Evolutionary conservation across 805 yeast species (phyloP).

Genomic region (Hanseniaspora valbyensis): DNA sequence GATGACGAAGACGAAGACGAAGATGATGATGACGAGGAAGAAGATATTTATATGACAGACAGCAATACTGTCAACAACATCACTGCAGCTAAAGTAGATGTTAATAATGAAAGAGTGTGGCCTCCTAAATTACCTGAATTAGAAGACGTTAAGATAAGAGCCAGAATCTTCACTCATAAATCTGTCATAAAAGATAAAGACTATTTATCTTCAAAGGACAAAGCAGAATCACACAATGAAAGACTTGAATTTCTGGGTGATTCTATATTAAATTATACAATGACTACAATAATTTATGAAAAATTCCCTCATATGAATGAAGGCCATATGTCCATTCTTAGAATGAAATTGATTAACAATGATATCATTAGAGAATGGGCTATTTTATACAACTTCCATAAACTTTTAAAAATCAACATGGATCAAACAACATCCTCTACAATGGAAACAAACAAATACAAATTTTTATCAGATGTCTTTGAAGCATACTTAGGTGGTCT

Average conservation of each 20-base stretch:
- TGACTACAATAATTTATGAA: constrained; percentile 55
- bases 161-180: constrained; percentile 71
- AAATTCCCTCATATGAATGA: constrained; percentile 62
- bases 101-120: constrained; percentile 26
- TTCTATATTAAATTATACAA: constrained; percentile 62
- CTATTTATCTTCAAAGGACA: constrained; percentile 46
- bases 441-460: constrained; percentile 45
- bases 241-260: constrained; percentile 86
- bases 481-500: constrained; percentile 92
- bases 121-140: constrained; percentile 68
- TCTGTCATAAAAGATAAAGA: constrained; percentile 53
- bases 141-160: constrained; percentile 43
- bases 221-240: constrained; percentile 62
- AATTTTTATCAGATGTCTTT: constrained; percentile 79
- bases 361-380: constrained; percentile 63
- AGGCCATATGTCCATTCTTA: constrained; percentile 63
- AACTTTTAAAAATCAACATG: constrained; percentile 40
- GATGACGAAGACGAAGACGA: constrained; percentile 25
- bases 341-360: constrained; percentile 65
- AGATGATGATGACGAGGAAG: constrained; percentile 27
- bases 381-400: constrained; percentile 52
- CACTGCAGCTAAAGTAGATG: constrained; percentile 13
- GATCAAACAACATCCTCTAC: constrained; percentile 32
- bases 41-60: constrained; percentile 26
- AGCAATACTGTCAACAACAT: constrained; percentile 15